Percentiles rank a stretch among this genome's conserved stretches.
Evolutionary conservation across 1,284 basidiomycete genomes (phyloP).

Genomic region (Austroboletus olivaceoglutinosus): DNA sequence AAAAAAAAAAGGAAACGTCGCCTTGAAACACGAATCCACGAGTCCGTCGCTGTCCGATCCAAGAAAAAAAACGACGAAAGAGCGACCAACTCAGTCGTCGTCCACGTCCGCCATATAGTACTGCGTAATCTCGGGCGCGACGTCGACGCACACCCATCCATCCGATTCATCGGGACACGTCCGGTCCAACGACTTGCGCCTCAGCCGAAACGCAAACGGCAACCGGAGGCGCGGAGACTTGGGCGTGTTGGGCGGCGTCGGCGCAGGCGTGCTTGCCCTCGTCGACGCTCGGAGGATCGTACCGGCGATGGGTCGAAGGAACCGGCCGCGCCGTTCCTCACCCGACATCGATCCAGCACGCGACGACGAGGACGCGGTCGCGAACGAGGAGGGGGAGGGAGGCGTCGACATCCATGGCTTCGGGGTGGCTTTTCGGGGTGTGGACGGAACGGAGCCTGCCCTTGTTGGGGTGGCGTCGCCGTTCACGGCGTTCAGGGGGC

Average conservation of each 20-base stretch:
- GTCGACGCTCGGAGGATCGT: neutral
- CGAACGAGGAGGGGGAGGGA: conserved; percentile 2
- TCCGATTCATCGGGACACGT: conserved; percentile 24
- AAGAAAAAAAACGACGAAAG: neutral
- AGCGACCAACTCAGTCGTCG: neutral
- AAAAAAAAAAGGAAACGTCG: neutral
- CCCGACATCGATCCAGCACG: neutral
- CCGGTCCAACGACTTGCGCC: conserved; percentile 24
- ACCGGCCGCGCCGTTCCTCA: conserved; percentile 7
- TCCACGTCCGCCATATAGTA: conserved; percentile 17
- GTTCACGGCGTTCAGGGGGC: conserved; percentile 15
- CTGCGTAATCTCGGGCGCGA: conserved; percentile 39
- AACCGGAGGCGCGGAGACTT: conserved; percentile 16
- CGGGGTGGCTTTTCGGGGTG: conserved; percentile 9
- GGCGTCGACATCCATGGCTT: neutral
- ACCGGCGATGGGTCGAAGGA: neutral
- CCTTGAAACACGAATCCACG: neutral
- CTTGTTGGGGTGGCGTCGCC: neutral
- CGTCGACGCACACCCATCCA: conserved; percentile 43
- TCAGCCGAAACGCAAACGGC: conserved; percentile 19
- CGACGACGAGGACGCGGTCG: conserved; percentile 3
- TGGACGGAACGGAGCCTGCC: conserved; percentile 10
- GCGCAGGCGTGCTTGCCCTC: neutral
- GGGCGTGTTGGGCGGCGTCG: conserved; percentile 11
- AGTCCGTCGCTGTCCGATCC: too few species aligned